phyloP scores from a whole-genome alignment of 345 rosid genomes.

The Hibiscus trionum region DNA sequence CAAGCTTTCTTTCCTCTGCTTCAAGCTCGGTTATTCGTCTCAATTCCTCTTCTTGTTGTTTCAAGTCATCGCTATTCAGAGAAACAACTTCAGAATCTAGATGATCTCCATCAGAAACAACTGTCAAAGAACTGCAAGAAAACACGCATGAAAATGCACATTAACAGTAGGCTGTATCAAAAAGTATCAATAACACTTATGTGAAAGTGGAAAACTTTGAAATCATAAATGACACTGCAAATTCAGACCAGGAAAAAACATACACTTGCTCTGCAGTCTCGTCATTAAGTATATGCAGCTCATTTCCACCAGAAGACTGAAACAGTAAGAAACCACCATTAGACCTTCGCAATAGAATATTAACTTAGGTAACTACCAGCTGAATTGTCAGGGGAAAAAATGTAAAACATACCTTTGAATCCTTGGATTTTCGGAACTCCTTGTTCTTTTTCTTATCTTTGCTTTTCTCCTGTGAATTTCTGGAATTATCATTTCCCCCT shows the following conservation, averaged over 20 bases:
- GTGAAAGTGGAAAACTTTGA: background rate
- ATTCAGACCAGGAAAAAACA: slow-evolving; percentile 11
- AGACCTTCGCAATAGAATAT: slow-evolving; percentile 7
- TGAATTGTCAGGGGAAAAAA: background rate
- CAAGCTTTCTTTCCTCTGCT: slow-evolving; percentile 84
- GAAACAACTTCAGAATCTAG: slow-evolving; percentile 39
- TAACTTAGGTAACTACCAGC: background rate
- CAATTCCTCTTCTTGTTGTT: slow-evolving; percentile 65
- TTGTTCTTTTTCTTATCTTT: slow-evolving; percentile 83
- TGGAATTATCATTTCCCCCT: slow-evolving; percentile 51
- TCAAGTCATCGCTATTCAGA: slow-evolving; percentile 38
- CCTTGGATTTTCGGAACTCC: slow-evolving; percentile 65
- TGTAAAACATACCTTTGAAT: slow-evolving; percentile 43
- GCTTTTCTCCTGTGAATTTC: slow-evolving; percentile 61
- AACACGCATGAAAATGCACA: slow-evolving; percentile 17
- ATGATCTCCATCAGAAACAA: slow-evolving; percentile 44
- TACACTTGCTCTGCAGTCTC: slow-evolving; percentile 50
- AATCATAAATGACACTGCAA: background rate
- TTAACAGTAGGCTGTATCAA: slow-evolving; percentile 1
- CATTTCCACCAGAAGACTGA: slow-evolving; percentile 45
- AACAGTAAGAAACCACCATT: slow-evolving; percentile 16
- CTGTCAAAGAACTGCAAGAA: slow-evolving; percentile 49
- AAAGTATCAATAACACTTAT: background rate
- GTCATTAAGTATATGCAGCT: slow-evolving; percentile 34
- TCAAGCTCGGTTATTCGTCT: slow-evolving; percentile 72